Evolutionary conservation across 139 green algal genomes (phyloP).

Genomic region (Micractinium sp.): DNA sequence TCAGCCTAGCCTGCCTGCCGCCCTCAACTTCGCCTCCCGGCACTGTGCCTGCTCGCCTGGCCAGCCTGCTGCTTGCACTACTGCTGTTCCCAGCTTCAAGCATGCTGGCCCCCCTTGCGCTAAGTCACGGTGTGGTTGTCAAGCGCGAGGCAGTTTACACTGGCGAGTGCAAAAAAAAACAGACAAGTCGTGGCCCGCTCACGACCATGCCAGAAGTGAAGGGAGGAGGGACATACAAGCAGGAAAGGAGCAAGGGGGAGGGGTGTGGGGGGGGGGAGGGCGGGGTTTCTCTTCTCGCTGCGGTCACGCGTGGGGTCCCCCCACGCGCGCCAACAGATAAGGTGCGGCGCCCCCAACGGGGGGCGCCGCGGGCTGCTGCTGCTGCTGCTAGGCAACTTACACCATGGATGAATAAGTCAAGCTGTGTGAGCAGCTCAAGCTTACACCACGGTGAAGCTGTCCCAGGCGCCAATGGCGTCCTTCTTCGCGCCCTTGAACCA

Average conservation of each 20-base stretch:
- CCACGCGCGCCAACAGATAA: no score
- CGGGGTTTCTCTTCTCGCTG: no score
- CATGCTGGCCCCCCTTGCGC: neutral
- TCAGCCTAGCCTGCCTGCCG: no score
- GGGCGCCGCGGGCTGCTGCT: no score
- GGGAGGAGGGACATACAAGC: conserved; percentile 26
- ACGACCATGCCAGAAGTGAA: conserved; percentile 16
- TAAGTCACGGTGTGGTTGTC: neutral
- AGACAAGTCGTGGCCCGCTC: neutral
- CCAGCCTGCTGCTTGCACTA: neutral
- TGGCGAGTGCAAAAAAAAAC: conserved; percentile 8
- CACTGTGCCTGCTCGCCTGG: neutral
- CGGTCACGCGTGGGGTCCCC: no score
- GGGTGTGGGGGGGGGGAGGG: neutral
- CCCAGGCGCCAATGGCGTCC: conserved; percentile 47
- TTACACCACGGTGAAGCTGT: conserved; percentile 80
- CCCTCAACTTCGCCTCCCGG: no score
- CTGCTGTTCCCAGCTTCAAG: neutral
- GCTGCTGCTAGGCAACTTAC: no score
- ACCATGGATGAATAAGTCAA: neutral
- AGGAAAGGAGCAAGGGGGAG: conserved; percentile 14
- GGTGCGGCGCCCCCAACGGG: no score
- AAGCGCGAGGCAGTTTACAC: neutral
- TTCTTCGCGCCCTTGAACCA: conserved; percentile 83
- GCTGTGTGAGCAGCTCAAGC: neutral